phyloP scores from a whole-genome alignment of 192 early-diverging fungal species.

The Physocladia obscura region DNA sequence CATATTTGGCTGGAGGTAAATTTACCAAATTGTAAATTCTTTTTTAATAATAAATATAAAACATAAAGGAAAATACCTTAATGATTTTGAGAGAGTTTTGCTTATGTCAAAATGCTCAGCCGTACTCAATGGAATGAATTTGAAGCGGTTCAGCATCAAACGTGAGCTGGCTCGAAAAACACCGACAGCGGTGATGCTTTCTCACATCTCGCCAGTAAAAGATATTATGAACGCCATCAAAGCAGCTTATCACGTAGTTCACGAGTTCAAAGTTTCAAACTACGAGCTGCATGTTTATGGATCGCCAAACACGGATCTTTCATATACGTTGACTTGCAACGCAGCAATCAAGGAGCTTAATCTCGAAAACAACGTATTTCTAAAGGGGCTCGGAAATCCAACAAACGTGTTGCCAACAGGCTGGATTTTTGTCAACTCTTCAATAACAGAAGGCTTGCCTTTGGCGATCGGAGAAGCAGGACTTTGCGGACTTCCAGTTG shows the following conservation, averaged over 20 bases:
- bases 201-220: slow-evolving; percentile 48
- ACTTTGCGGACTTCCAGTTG: slow-evolving; percentile 40
- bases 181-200: slow-evolving; percentile 46
- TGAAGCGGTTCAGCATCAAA: slow-evolving; percentile 39
- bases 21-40: background rate
- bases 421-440: slow-evolving; percentile 53
- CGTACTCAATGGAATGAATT: slow-evolving; percentile 51
- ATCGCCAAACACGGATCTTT: slow-evolving; percentile 41
- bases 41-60: slow-evolving; percentile 24
- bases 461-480: slow-evolving; percentile 39
- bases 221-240: slow-evolving; percentile 49
- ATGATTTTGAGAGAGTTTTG: background rate
- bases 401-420: slow-evolving; percentile 41
- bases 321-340: slow-evolving; percentile 42
- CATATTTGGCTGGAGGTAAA: background rate
- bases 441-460: slow-evolving; percentile 38
- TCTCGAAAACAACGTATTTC: slow-evolving; percentile 34
- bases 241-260: slow-evolving; percentile 44
- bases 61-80: slow-evolving; percentile 33
- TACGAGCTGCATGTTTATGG: slow-evolving; percentile 49
- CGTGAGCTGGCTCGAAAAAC: slow-evolving; percentile 12
- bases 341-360: slow-evolving; percentile 36
- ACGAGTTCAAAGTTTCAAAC: slow-evolving; percentile 39
- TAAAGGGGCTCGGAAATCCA: slow-evolving; percentile 43
- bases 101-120: slow-evolving; percentile 13